These are phyloP conservation scores for Diutina catenulata DNA, from an alignment of 1,139 yeast genomes.

Conservation along the genomic window DNA sequence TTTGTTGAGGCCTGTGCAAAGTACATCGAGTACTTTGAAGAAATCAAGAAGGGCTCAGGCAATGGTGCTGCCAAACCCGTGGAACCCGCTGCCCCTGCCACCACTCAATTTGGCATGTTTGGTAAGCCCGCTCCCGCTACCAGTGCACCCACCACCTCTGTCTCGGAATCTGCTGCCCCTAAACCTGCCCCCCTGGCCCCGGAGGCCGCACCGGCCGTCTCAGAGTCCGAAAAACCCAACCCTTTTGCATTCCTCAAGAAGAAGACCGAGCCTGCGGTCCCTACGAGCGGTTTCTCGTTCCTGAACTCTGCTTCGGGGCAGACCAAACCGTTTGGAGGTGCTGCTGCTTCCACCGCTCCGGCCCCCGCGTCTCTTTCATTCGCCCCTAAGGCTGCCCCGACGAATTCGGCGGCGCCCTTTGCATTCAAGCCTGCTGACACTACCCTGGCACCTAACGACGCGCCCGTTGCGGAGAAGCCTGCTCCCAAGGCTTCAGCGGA, in stretches of 20 bases:
- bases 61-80: neutral
- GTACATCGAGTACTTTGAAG: neutral
- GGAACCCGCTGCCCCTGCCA: neutral
- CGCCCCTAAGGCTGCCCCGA: neutral
- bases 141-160: neutral
- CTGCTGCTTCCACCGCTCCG: neutral
- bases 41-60: no score
- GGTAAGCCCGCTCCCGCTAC: neutral
- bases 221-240: slow-evolving; percentile 3
- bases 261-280: neutral
- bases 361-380: neutral
- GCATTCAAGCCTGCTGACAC: no score
- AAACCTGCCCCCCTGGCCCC: neutral
- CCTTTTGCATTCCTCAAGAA: slow-evolving; percentile 2
- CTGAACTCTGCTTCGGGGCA: no score
- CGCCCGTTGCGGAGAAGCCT: no score
- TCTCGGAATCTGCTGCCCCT: slow-evolving; percentile 1
- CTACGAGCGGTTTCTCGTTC: no score
- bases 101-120: slow-evolving; percentile 5
- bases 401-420: no score
- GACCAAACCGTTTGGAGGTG: no score
- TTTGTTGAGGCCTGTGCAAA: neutral
- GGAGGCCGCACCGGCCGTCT: slow-evolving; percentile 8
- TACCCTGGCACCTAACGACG: no score
- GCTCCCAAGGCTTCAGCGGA: no score